phyloP scores from a whole-genome alignment of 2,329 filamentous ascomycete species.

The Coccinonectria pachysandricola region DNA sequence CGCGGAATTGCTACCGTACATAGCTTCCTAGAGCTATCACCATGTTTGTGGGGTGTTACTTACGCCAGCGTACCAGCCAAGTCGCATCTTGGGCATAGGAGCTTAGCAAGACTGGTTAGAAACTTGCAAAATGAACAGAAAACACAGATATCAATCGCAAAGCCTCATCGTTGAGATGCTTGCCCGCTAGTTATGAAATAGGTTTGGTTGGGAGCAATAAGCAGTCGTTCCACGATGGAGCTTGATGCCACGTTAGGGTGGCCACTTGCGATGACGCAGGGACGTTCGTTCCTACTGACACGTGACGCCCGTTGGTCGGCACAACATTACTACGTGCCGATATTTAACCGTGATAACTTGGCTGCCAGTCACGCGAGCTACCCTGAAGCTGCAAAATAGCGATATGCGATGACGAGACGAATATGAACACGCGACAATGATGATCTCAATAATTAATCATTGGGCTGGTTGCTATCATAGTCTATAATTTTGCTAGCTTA shows the following conservation, averaged over 20 bases:
- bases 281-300: slow-evolving; percentile 9
- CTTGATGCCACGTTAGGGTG: slow-evolving; percentile 21
- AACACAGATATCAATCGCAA: slow-evolving; percentile 11
- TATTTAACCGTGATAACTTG: slow-evolving; percentile 10
- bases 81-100: slow-evolving; percentile 40
- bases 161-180: slow-evolving; percentile 17
- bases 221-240: no score
- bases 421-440: no score
- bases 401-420: no score
- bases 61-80: slow-evolving; percentile 53
- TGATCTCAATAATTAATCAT: no score
- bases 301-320: slow-evolving; percentile 11
- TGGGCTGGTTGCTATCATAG: no score
- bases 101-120: slow-evolving; percentile 5
- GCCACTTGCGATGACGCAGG: slow-evolving; percentile 19
- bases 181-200: no score
- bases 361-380: not conserved
- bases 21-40: slow-evolving; percentile 16
- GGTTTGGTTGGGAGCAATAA: no score
- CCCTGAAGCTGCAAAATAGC: slow-evolving; percentile 4
- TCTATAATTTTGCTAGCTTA: no score
- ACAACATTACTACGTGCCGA: slow-evolving; percentile 5
- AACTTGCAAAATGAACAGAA: slow-evolving; percentile 5
- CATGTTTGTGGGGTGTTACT: slow-evolving; percentile 24
- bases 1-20: no score